Evolutionary conservation across 2,329 filamentous ascomycete genomes (phyloP).

Genomic region (Aspergillus melleus): DNA sequence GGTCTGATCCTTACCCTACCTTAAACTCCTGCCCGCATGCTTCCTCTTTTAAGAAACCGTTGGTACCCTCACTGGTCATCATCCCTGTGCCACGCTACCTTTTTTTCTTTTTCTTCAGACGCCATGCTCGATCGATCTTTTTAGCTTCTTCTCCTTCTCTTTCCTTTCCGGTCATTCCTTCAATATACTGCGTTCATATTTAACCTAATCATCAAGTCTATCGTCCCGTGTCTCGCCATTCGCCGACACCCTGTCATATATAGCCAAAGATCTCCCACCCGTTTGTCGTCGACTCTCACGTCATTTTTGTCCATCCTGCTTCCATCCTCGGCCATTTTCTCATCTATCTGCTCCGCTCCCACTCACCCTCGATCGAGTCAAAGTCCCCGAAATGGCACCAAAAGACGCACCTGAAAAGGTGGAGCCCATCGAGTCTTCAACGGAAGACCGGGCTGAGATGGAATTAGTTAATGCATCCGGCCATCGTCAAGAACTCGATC

Average conservation of each 20-base stretch:
- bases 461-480: slow-evolving; percentile 63
- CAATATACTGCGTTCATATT: background rate
- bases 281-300: background rate
- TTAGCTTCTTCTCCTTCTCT: background rate
- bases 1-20: background rate
- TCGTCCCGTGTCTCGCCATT: no score
- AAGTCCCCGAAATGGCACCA: slow-evolving; percentile 13
- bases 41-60: background rate
- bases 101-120: background rate
- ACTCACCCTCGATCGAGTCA: background rate
- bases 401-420: slow-evolving; percentile 24
- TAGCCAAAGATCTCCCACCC: background rate
- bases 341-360: no score
- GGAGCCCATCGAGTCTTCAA: slow-evolving; percentile 21
- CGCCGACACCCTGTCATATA: background rate
- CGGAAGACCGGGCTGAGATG: slow-evolving; percentile 31
- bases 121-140: background rate
- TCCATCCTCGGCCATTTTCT: background rate
- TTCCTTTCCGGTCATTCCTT: background rate
- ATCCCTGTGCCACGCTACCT: background rate
- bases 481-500: slow-evolving; percentile 62
- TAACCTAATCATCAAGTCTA: no score
- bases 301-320: background rate
- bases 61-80: background rate
- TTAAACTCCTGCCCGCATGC: background rate